Evolutionary conservation across 129 eudicot species (phyloP), one percentile per base, ranked within the genome.

Genomic region (Erigeron canadensis): DNA sequence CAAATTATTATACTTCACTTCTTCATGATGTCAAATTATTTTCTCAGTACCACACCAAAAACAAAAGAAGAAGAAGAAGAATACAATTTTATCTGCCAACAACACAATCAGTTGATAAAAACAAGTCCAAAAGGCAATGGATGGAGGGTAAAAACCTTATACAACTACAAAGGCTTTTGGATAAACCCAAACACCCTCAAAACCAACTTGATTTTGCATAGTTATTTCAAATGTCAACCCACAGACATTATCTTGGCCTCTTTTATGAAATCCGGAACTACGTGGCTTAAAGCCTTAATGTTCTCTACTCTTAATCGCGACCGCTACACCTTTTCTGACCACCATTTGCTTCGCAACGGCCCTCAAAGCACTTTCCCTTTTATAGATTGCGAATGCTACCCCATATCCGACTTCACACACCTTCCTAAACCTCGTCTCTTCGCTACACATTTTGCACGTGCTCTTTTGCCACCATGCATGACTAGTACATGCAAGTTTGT

Each of bases 51-150:
- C 34, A 28, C 34, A 28, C 34, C 34, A 28, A 28, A 28, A 28
- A 28, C 34, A 28, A 28, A 28, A 28, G 34, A 28, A 0, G 34
- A 40, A 51, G 71, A 74, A 4, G 44, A 21, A 13, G 34, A 39
- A 15, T 21, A 74, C 44, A 64, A 64, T 5, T 39, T 50, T 18
- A 21, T 64, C 7, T 74, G 79, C 18, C 5, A 53, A 4, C 19
- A 74, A 8, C 46, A 40, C 5, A 42, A 65, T 0, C 56, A 65
- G 28, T 15, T 74, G 58, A 40, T 74, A 4, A 12, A 65, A 74
- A 51, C 79, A n/a, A 43, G 53, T 2, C 79, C 79, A 6, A 74
- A 74, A 74, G 72, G 58, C 72, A 51, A 74, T 39, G 79, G 79
- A 9, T 74, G 79, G 79, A 74, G 28, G 38, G 48, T 42, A 11